Evolutionary conservation across 345 rosid species (phyloP), one percentile per base, ranked within the genome.

Genomic region (Citrus sp.): DNA sequence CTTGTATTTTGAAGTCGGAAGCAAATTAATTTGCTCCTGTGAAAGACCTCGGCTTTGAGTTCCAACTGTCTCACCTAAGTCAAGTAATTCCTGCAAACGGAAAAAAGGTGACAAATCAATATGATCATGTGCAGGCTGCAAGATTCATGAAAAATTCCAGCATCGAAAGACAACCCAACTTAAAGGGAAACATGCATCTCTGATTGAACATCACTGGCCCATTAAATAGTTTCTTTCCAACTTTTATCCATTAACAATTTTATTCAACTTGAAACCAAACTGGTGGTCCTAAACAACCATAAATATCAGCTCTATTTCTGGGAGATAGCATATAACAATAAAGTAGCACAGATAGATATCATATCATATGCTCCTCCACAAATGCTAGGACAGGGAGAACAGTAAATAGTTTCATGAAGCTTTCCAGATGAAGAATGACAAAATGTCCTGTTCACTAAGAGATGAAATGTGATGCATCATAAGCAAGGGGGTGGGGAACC

Each of bases 51-150:
- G 82, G 74, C 88, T 87, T 69, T 92, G 89, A 34, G 88, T 85
- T 73, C 95, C 93, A 58, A 90, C 88, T 63, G 95, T 79, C 79
- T 92, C 95, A 1, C 95, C 93, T 22, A 92, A 80, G 85, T 92
- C 91, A 19, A 92, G 87, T 75, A 92, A 79, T 78, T 92, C 95
- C 92, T 91, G 90, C 28, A 24, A 56, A 80, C 18, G 74, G 75
- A 65, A 70, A 59, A 21, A 24, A 77, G 7, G 10, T 30, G 30
- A 80, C 25, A 73, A 18, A 46, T 22, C 55, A 69, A 60, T 25
- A 74, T 35, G 7, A 24, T 16, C 25, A 34, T 30, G 32, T 77
- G 30, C 8, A 32, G 19, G 38, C 62, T 21, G 30, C 32, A n/a
- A 64, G 24, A 28, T 49, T 30, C 42, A 70, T n/a, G 38, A 38